Percentiles rank a stretch among this genome's conserved stretches.
These are phyloP conservation scores for Euphorbia tirucalli DNA, from an alignment of 345 rosid species.

Conservation along the genomic window DNA sequence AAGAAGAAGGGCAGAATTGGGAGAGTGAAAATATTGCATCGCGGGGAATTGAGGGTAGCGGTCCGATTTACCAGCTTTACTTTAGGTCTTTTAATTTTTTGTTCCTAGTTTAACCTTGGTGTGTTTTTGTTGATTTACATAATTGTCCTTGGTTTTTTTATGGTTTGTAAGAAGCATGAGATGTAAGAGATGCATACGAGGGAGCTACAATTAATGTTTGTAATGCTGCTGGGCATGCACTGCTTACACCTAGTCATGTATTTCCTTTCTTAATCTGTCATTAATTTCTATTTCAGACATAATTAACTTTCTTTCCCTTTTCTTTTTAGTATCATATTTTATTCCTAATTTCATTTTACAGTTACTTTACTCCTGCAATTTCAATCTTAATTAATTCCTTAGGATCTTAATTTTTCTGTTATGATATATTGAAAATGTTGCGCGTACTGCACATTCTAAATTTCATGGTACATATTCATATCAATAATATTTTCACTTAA, in stretches of 20 bases:
- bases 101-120: conserved; percentile 27
- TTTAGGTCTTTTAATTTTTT: conserved; percentile 10
- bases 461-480: too few species aligned
- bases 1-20: conserved; percentile 52
- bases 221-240: conserved; percentile 63
- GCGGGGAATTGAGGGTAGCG: conserved; percentile 96
- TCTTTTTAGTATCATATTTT: too few species aligned
- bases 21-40: conserved; percentile 70
- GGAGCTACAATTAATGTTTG: conserved; percentile 25
- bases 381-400: too few species aligned
- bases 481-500: too few species aligned
- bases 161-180: conserved; percentile 26
- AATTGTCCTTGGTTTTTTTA: neutral
- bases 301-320: neutral
- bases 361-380: too few species aligned
- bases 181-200: conserved; percentile 74
- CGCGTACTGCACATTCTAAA: too few species aligned
- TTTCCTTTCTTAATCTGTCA: too few species aligned
- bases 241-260: conserved; percentile 63
- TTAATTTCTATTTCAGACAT: too few species aligned
- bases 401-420: too few species aligned
- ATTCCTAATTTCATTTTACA: too few species aligned
- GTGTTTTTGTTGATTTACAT: conserved; percentile 12
- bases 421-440: too few species aligned
- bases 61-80: conserved; percentile 54